Conservation (phyloP, 1,284 basidiomycete species). For the Somion occarium region DNA sequence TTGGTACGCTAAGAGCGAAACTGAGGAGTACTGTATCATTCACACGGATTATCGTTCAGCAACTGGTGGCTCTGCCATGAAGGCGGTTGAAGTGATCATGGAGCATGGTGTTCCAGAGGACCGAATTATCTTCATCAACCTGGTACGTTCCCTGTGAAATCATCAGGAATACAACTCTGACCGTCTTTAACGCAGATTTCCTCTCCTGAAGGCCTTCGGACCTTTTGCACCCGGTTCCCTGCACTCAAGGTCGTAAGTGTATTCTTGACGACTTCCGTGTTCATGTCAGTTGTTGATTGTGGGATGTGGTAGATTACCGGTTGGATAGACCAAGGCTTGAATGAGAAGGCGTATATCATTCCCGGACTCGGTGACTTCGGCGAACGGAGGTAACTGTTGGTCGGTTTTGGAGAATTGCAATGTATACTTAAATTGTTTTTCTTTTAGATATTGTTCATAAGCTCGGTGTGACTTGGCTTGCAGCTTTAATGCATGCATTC, state of each 20-base stretch:
- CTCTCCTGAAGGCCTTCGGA: constrained; percentile 86
- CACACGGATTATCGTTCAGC: constrained; percentile 41
- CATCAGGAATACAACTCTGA: not conserved
- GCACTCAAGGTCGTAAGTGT: constrained; percentile 73
- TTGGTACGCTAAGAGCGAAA: constrained; percentile 62
- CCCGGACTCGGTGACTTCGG: constrained; percentile 92
- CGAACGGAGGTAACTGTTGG: constrained; percentile 61
- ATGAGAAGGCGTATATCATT: constrained; percentile 86
- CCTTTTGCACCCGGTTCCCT: constrained; percentile 81
- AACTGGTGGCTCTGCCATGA: constrained; percentile 96
- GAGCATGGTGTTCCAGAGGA: constrained; percentile 87
- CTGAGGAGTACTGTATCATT: not conserved
- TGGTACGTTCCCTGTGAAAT: constrained; percentile 48
- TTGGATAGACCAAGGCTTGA: constrained; percentile 95
- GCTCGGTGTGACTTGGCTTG: too few species aligned
- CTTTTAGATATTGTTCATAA: constrained; percentile 11
- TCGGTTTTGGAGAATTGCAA: not conserved
- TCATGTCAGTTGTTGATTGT: not conserved
- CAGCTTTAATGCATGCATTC: too few species aligned
- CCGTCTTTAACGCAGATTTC: constrained; percentile 58
- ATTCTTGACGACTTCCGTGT: constrained; percentile 2
- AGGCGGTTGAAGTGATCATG: constrained; percentile 92
- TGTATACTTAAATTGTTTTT: constrained; percentile 3
- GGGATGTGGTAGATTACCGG: constrained; percentile 70
- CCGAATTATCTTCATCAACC: constrained; percentile 94